Base-by-base conservation (phyloP, 805 yeast species). In the Candida glaebosa region DNA sequence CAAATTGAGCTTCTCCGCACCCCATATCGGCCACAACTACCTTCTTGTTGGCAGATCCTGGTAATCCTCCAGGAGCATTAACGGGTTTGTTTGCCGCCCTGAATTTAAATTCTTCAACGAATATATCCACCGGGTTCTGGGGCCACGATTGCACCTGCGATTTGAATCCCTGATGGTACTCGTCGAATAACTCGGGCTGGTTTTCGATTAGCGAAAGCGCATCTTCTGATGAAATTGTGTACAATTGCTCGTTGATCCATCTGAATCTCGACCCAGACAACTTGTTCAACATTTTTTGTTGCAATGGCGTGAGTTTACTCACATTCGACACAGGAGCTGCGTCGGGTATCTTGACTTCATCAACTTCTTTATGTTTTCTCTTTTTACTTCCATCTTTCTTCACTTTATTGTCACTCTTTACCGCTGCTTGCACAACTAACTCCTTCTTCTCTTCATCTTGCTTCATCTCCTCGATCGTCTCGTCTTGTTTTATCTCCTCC, bases 121-220 rank as follows among this genome's bases (percentile, higher is more conserved):
- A 86, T 2, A 84, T 84, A 63, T 89, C 84, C n/a, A 93, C 96
- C 1, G 99, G 99, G 56, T 93, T 93, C 64, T 91, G 96, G 2
- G 99, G 99, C 99, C 99, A 93, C 16, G 88, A 75, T 56, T 86
- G 89, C 14, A 93, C 98, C 62, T 93, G 99, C 10, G 90, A 83
- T 52, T 95, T 75, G 72, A 93, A 93, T 0, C 99, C 99, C 43
- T 81, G 84, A 58, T 95, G 99, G 54, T 93, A 93, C 57, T 91
- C 98, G 50, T 87, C 93, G 60, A 90, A 93, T 46, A 93, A 70
- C 18, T 81, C 79, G 0, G 99, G 99, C 52, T 90, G 96, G 12
- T 82, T 79, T 42, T 76, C 69, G 32, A 93, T 80, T 46, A 93
- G 65, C 18, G 73, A 68, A 19, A 87, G 67, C 0, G 99, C 98